A percentile compares a stretch with the other conserved stretches of the same genome.
Evolutionary conservation across 306 rosid species (phyloP).

Genomic region (Macrotyloma uniflorum): DNA sequence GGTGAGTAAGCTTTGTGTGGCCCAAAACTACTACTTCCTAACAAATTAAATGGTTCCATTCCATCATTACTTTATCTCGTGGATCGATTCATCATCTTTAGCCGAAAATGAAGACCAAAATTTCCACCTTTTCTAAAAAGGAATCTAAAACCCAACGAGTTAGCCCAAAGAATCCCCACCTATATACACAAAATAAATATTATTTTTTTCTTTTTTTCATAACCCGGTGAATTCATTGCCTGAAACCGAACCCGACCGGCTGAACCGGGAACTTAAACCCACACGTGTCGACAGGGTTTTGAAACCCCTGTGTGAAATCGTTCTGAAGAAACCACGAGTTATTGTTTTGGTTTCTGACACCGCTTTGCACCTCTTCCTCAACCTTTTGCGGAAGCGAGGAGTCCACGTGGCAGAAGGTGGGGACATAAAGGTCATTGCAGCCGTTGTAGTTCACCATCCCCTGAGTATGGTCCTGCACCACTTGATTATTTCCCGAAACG

Average conservation of each 20-base stretch:
- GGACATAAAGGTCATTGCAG: slow-evolving; percentile 55
- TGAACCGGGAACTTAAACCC: slow-evolving; percentile 66
- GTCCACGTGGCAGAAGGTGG: slow-evolving; percentile 49
- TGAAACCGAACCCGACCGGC: slow-evolving; percentile 50
- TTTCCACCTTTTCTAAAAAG: slow-evolving; percentile 10
- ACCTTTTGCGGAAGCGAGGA: slow-evolving; percentile 31
- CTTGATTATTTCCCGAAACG: slow-evolving; percentile 28
- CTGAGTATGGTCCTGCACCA: slow-evolving; percentile 34
- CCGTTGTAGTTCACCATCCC: slow-evolving; percentile 39
- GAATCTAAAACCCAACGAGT: slow-evolving; percentile 43
- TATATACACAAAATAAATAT: slow-evolving; percentile 57
- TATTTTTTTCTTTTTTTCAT: background rate
- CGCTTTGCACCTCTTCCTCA: slow-evolving; percentile 91
- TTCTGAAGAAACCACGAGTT: slow-evolving; percentile 49
- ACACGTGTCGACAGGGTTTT: slow-evolving; percentile 50
- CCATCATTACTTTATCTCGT: slow-evolving; percentile 3
- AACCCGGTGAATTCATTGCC: slow-evolving; percentile 34
- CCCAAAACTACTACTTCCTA: slow-evolving; percentile 19
- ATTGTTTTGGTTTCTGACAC: slow-evolving; percentile 45
- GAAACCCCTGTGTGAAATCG: slow-evolving; percentile 48
- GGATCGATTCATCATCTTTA: slow-evolving; percentile 28
- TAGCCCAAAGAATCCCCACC: slow-evolving; percentile 65
- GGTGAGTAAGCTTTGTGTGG: background rate
- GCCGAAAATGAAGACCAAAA: slow-evolving; percentile 48
- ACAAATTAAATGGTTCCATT: slow-evolving; percentile 29